These are phyloP conservation scores for Posidonia oceanica DNA, from an alignment of 116 monocot genomes.

Conservation along the genomic window DNA sequence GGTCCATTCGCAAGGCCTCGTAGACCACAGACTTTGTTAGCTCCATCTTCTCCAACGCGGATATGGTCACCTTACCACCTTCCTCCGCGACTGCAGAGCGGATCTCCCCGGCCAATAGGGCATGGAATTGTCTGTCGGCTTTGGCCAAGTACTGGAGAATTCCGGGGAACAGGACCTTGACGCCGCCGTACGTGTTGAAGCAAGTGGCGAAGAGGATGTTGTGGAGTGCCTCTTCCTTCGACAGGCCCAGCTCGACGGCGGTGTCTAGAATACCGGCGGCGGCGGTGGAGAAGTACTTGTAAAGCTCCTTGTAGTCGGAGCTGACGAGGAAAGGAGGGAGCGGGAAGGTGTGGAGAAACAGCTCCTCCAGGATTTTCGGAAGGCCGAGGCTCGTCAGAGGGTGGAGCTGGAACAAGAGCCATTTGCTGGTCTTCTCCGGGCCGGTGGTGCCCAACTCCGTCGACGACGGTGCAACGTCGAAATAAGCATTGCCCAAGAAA, in stretches of 20 bases:
- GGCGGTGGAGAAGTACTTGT: constrained; percentile 27
- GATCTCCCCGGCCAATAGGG: constrained; percentile 27
- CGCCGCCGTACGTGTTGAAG: constrained; percentile 53
- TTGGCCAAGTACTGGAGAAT: constrained; percentile 32
- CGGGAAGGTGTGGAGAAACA: constrained; percentile 45
- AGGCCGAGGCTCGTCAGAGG: constrained; percentile 41
- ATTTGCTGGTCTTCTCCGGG: constrained; percentile 24
- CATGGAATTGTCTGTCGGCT: constrained; percentile 22
- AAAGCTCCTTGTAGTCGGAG: constrained; percentile 37
- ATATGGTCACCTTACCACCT: constrained; percentile 35
- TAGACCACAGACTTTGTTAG: constrained; percentile 59
- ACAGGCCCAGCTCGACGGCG: constrained; percentile 33
- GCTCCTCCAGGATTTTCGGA: constrained; percentile 44
- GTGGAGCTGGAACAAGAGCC: constrained; percentile 45
- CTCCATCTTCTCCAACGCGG: constrained; percentile 52
- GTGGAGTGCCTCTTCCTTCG: constrained; percentile 43
- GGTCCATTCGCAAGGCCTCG: constrained; percentile 67
- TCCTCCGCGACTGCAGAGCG: constrained; percentile 21
- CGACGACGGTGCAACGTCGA: constrained; percentile 20
- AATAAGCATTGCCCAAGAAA: constrained; percentile 34
- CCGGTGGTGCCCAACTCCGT: constrained; percentile 16
- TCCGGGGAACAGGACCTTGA: constrained; percentile 38
- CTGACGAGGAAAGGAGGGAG: constrained; percentile 25
- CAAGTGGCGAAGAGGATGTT: constrained; percentile 46
- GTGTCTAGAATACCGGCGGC: constrained; percentile 15